A percentile compares a stretch with the other conserved stretches of the same genome.
phyloP scores from a whole-genome alignment of 73 alveolate genomes.

The Paramecium primaurelia region DNA sequence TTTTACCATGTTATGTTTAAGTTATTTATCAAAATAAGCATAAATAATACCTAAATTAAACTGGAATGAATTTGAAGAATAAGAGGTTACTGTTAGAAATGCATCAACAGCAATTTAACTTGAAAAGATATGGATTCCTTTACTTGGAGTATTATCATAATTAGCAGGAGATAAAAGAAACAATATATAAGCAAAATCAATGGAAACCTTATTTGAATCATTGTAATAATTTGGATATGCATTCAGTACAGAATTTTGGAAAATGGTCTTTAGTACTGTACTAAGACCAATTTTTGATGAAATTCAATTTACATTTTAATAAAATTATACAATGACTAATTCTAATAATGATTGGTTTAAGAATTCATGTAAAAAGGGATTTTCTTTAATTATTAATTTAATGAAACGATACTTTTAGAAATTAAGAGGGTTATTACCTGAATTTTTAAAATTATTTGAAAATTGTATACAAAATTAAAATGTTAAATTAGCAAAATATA shows the following conservation, averaged over 20 bases:
- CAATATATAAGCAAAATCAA: slow-evolving; percentile 28
- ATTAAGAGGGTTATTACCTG: not conserved
- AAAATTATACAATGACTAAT: not conserved
- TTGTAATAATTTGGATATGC: slow-evolving; percentile 49
- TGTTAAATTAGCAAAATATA: slow-evolving; percentile 43
- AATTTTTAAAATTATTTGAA: slow-evolving; percentile 44
- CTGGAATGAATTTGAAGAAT: slow-evolving; percentile 13
- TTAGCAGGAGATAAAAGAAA: slow-evolving; percentile 55
- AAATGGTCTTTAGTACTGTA: slow-evolving; percentile 46
- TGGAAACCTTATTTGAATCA: slow-evolving; percentile 48
- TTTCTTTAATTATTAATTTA: slow-evolving; percentile 38
- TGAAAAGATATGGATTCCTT: slow-evolving; percentile 45
- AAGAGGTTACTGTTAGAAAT: slow-evolving; percentile 24
- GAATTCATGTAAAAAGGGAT: slow-evolving; percentile 54
- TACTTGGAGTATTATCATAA: slow-evolving; percentile 52
- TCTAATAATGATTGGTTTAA: slow-evolving; percentile 31
- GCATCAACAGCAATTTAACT: not conserved
- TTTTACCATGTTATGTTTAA: not conserved
- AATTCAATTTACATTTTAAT: slow-evolving; percentile 56
- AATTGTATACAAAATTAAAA: slow-evolving; percentile 51
- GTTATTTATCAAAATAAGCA: slow-evolving; percentile 37
- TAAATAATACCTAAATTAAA: slow-evolving; percentile 47
- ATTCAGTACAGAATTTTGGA: slow-evolving; percentile 56
- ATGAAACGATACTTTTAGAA: slow-evolving; percentile 32
- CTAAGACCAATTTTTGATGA: slow-evolving; percentile 61